phyloP scores from a whole-genome alignment of 495 filamentous ascomycete genomes.

The Cercophora samala region DNA sequence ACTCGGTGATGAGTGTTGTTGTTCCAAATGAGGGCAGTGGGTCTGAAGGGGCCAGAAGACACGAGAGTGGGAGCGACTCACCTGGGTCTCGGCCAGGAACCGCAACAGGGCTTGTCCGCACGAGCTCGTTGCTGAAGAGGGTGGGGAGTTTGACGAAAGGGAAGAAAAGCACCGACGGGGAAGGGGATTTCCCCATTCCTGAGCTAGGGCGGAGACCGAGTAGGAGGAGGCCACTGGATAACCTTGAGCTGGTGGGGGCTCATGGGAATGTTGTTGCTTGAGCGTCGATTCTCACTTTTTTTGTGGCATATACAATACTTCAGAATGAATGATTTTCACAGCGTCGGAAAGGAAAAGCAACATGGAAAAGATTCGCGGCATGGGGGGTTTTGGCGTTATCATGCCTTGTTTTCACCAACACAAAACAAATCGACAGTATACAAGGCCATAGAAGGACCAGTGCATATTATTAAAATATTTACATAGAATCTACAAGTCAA shows the following conservation, averaged over 20 bases:
- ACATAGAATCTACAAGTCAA: no score
- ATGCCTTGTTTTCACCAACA: background rate
- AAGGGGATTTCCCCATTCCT: background rate
- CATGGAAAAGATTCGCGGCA: background rate
- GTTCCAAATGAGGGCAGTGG: background rate
- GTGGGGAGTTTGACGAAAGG: background rate
- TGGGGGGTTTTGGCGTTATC: background rate
- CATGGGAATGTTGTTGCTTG: background rate
- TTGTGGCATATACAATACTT: background rate
- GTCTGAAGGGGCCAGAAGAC: background rate
- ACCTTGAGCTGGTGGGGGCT: background rate
- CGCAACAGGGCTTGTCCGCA: background rate
- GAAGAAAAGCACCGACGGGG: background rate
- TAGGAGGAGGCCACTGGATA: background rate
- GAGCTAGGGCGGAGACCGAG: background rate
- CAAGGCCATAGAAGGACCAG: no score
- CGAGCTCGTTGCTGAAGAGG: background rate
- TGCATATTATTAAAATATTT: no score
- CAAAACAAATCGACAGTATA: background rate
- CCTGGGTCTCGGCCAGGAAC: background rate
- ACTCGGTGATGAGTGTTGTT: background rate
- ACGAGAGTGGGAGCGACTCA: background rate
- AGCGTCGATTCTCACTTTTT: background rate
- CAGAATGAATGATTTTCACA: background rate
- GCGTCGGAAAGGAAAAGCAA: background rate